Base-by-base conservation (phyloP, 169 alveolate species). In the Hepatocystis sp. region DNA sequence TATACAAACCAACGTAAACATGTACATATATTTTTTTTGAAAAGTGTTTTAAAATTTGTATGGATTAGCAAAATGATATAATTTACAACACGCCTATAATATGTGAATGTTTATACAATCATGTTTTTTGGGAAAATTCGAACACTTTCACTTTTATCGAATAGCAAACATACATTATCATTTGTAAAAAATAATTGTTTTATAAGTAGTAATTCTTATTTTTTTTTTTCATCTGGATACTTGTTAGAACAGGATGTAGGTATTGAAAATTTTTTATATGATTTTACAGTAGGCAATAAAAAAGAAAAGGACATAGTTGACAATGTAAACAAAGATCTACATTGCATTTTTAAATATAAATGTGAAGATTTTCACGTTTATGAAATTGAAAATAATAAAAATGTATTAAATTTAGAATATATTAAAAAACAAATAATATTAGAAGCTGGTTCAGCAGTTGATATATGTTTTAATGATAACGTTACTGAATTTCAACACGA, bases 311-410 rank as follows among this genome's bases (percentile, higher is more conserved):
- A 27, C 21, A 19, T 23, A 19, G 23, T 7, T 36, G 5, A 36
- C 10, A 7, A 61, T 44, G 52, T 13, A 11, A 53, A 61, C 23
- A n/a, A 25, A n/a, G 63, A 49, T 17, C 36, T 81, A 2, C 42
- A 36, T n/a, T 81, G 89, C 21, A 32, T 81, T 44, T 81, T 81
- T 63, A 81, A 81, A 61, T 81, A 81, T 46, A 81, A 30, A 46
- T 81, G 89, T 63, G 89, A 81, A 56, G 89, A 81, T 39, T 81
- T 81, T 63, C 89, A 81, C 32, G 89, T 81, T 2, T 81, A 81
- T 19, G 89, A 81, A 81, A 64, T 81, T 46, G 84, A 65, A 19
- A 81, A 46, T 28, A 55, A 63, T 17, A 61, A 64, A 15, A 64
- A 64, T n/a, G 32, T 81, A 21, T 42, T 81, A 42, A 49, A 81